Evolutionary conservation across 2,329 filamentous ascomycete genomes (phyloP).

Genomic region (Pseudocercospora fijiensis): DNA sequence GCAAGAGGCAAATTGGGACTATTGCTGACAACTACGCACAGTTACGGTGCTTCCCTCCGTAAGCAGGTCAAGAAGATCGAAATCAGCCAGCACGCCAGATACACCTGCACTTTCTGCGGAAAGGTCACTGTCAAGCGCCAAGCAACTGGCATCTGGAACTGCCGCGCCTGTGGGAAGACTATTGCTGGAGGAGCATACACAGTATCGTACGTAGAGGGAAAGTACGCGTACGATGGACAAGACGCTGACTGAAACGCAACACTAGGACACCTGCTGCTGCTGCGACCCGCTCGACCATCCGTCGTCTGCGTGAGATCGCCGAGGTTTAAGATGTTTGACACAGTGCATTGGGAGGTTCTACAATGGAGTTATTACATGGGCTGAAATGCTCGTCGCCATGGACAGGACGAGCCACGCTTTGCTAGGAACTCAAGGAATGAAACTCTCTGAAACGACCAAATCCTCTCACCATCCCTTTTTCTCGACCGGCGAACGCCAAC

Average conservation of each 20-base stretch:
- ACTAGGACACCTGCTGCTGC: conserved; percentile 84
- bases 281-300: conserved; percentile 92
- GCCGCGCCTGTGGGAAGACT: conserved; percentile 92
- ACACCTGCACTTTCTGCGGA: conserved; percentile 97
- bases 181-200: conserved; percentile 91
- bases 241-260: conserved; percentile 16
- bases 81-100: conserved; percentile 96
- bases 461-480: conserved; percentile 3
- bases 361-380: conserved; percentile 30
- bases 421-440: conserved; percentile 31
- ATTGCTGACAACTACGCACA: conserved; percentile 40
- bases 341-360: conserved; percentile 30
- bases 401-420: conserved; percentile 25
- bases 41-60: conserved; percentile 98
- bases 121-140: conserved; percentile 77
- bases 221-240: background rate
- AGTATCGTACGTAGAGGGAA: conserved; percentile 74
- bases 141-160: conserved; percentile 94
- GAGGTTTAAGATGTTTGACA: conserved; percentile 67
- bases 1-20: background rate
- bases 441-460: conserved; percentile 27
- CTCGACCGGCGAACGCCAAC: conserved; percentile 14
- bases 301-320: conserved; percentile 94
- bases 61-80: conserved; percentile 99
- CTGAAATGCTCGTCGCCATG: conserved; percentile 24